Evolutionary conservation across 192 early-diverging fungal genomes (phyloP), one percentile per base, ranked within the genome.

Genomic region (Cetraspora pellucida): DNA sequence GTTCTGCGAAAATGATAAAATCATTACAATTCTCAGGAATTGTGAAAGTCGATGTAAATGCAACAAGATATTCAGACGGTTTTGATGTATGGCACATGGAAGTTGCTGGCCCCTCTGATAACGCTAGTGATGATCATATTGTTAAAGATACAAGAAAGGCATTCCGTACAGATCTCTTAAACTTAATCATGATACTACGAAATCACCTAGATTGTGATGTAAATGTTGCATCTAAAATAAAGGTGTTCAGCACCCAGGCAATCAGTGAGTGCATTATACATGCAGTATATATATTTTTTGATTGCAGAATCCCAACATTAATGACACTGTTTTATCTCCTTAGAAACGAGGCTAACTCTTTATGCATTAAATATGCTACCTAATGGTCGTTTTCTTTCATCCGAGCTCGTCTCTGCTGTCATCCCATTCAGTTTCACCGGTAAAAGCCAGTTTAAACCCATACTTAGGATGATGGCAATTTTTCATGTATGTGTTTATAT

Each of bases 1-100:
- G n/a, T 30, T 17, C 47, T 37, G 63, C 75, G 16, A 77, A 77
- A 68, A 67, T 66, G 49, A 37, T 45, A 77, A 77, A 77, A 77
- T 77, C 47, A 50, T 67, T 10, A 21, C 67, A 19, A 37, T 55
- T 11, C 23, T 77, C 49, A 7, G 75, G 49, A 16, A 77, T 77
- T 66, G 64, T 77, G 43, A 3, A 10, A 31, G 75, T 77, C 6
- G 19, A 77, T 27, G 25, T n/a, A 17, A 77, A 77, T 1, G 44
- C 46, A 77, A 77, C 63, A 65, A 65, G 64, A 77, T 31, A 67
- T 45, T 77, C 44, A 31, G 64, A 77, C 50, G 25, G 64, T 25
- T 31, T 77, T 30, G 49, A 77, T 54, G 28, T 77, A 52, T 77
- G 64, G 64, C 75, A 77, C 47, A 77, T 77, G 75, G 49, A 77